phyloP scores from a whole-genome alignment of 2,329 filamentous ascomycete species.

The Calonectria leucothoes region DNA sequence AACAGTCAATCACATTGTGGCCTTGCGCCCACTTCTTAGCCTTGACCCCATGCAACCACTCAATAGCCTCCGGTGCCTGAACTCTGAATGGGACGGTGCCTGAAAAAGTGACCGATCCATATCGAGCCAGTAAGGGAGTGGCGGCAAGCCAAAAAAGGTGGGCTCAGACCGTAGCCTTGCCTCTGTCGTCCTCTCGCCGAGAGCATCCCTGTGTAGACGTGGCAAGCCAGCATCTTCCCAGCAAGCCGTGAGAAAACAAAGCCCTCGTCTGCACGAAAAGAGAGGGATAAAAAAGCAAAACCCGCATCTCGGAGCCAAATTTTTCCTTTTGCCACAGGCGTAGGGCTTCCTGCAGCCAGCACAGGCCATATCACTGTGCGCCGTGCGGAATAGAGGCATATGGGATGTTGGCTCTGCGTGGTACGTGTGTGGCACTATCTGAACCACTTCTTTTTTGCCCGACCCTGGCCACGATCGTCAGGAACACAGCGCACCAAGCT shows the following conservation, averaged over 20 bases:
- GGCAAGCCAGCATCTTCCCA: conserved; percentile 20
- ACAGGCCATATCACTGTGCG: conserved; percentile 10
- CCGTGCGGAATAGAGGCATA: not conserved
- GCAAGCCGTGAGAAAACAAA: not conserved
- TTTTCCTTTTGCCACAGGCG: not conserved
- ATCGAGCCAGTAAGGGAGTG: conserved; percentile 22
- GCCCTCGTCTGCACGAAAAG: conserved; percentile 14
- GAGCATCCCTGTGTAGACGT: not conserved
- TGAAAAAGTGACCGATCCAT: conserved; percentile 25
- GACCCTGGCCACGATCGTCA: conserved; percentile 42
- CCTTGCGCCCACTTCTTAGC: conserved; percentile 9
- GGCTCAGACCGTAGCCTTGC: conserved; percentile 3
- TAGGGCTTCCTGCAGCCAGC: not conserved
- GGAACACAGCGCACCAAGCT: conserved; percentile 40
- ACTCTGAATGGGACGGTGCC: conserved; percentile 14
- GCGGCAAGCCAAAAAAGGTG: conserved; percentile 11
- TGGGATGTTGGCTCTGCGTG: conserved; percentile 7
- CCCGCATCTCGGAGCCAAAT: not conserved
- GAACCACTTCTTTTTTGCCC: not conserved
- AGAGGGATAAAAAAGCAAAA: conserved; percentile 16
- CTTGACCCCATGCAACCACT: conserved; percentile 23
- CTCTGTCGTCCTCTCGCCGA: conserved; percentile 3
- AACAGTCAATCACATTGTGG: not conserved
- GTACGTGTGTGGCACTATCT: conserved; percentile 20
- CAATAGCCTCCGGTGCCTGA: conserved; percentile 26